Conservation (phyloP, 2,329 filamentous ascomycete species). For the Hirsutella minnesotensis region DNA sequence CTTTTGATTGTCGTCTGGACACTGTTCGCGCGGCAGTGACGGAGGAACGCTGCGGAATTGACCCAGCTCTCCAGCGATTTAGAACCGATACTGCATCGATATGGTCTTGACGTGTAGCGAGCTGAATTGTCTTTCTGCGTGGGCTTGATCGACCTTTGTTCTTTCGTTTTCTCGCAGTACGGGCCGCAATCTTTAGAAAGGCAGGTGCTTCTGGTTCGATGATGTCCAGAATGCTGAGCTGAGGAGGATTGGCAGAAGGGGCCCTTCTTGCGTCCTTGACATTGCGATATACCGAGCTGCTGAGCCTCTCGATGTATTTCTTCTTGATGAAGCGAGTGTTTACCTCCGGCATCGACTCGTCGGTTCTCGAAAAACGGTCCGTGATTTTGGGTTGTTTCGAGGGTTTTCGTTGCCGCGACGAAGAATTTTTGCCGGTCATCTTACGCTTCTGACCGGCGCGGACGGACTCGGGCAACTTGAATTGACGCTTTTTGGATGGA, state of each 20-base stretch:
- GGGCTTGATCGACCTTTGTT: constrained; percentile 44
- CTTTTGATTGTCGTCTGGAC: constrained; percentile 3
- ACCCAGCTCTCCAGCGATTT: constrained; percentile 42
- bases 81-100: constrained; percentile 42
- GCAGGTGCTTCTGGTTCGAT: constrained; percentile 38
- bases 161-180: constrained; percentile 34
- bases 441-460: constrained; percentile 13
- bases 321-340: neutral
- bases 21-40: constrained; percentile 15
- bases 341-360: neutral
- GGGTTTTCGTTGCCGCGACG: constrained; percentile 10
- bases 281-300: constrained; percentile 2
- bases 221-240: constrained; percentile 50
- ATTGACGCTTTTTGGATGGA: constrained; percentile 28
- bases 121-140: constrained; percentile 41
- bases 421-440: constrained; percentile 8
- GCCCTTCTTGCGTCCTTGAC: constrained; percentile 1
- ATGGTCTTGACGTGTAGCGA: constrained; percentile 50
- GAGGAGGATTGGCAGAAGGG: constrained; percentile 22
- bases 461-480: constrained; percentile 15
- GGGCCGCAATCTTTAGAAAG: constrained; percentile 51
- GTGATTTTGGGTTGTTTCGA: constrained; percentile 21
- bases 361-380: constrained; percentile 11
- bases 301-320: no score
- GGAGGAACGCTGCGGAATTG: constrained; percentile 29